These are phyloP conservation scores for Phalaenopsis hybrid DNA, from an alignment of 116 monocot genomes.

Conservation along the genomic window DNA sequence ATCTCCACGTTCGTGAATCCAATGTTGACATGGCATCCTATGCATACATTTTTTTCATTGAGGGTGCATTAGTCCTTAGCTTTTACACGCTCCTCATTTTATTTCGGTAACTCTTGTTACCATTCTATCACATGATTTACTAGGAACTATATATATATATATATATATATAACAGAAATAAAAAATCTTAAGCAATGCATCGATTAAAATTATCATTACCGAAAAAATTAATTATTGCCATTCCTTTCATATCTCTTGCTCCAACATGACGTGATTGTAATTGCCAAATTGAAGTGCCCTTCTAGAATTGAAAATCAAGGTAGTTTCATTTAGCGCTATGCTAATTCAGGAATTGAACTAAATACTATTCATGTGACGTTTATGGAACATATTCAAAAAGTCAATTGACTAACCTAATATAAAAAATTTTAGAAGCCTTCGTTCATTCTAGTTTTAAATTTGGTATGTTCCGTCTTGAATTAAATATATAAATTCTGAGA, in stretches of 20 bases:
- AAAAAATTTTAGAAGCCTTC: too few species aligned
- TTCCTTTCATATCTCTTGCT: neutral
- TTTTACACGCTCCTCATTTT: neutral
- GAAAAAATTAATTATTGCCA: neutral
- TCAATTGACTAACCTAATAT: too few species aligned
- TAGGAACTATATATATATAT: too few species aligned
- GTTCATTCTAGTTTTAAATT: too few species aligned
- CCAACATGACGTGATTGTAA: neutral
- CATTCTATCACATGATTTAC: neutral
- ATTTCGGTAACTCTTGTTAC: neutral
- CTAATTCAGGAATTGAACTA: too few species aligned
- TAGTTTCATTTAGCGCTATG: too few species aligned
- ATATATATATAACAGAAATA: too few species aligned
- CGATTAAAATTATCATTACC: neutral
- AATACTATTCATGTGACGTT: too few species aligned
- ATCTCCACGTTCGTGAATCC: neutral
- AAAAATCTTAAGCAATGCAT: neutral
- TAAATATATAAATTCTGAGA: too few species aligned
- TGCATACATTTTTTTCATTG: neutral
- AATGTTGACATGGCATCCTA: neutral
- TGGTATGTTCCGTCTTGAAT: too few species aligned
- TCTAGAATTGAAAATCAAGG: too few species aligned
- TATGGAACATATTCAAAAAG: too few species aligned
- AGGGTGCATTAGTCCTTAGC: neutral
- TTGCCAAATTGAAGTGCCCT: neutral